Base-by-base conservation (phyloP, 345 rosid genomes). In the Murraya koenigii region DNA sequence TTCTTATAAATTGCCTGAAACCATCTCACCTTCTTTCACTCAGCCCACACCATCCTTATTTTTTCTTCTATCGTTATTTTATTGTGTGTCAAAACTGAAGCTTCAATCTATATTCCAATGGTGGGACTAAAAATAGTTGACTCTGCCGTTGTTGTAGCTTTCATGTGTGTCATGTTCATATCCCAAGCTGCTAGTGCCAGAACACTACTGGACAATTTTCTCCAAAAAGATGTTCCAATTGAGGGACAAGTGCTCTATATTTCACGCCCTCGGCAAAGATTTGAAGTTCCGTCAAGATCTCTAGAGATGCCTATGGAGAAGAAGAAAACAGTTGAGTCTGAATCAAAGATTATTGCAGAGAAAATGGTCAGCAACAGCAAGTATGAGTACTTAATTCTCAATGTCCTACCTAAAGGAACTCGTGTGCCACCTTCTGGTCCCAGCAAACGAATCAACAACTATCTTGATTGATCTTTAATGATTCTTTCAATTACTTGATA, bases 341-440 rank as follows among this genome's bases (percentile, higher is more conserved):
- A 9, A 17, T 11, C 41, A 36, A 33, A 20, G 6, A 36, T 7
- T 8, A 36, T 4, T 8, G 28, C 59, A 7, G 59, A 62, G 56
- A 33, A 66, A 78, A 28, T 33, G 23, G 28, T 5, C 20, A 3
- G 23, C 38, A 67, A 69, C 20, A 7, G 23, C 25, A 67, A 69
- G 64, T 77, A 69, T 17, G 69, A 52, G 66, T 58, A 72, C 8
- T 66, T 79, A 72, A 20, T 83, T 72, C 85, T 84, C 74, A 76
- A 67, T 77, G 69, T 80, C 60, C 80, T 80, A 19, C 84, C 87
- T 0, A 80, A 76, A 69, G 85, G 89, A 56, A 23, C 44, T 26
- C 5, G 23, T 6, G 32, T 62, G 39, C 85, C 84, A 8, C 80
- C 85, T 4, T 82, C 84, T 26, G 82, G 80, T 63, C 88, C 85